Conservation (phyloP, 495 filamentous ascomycete genomes). For the Penicillium alfredii region DNA sequence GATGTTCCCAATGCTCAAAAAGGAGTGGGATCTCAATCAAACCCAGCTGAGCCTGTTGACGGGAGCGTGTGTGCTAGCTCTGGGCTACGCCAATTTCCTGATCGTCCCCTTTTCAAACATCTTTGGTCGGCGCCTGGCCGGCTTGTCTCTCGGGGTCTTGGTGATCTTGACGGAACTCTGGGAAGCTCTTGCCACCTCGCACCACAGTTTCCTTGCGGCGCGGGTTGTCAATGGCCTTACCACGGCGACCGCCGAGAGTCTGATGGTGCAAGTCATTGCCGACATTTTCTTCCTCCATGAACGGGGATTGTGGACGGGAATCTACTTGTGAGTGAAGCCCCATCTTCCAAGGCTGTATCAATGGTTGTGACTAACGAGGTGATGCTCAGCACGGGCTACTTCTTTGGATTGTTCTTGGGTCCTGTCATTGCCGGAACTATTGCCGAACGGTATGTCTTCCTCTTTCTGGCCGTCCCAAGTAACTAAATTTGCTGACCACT, state of each 20-base stretch:
- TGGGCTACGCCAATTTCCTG: constrained; percentile 51
- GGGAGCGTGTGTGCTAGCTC: constrained; percentile 46
- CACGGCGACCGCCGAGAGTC: constrained; percentile 41
- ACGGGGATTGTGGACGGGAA: constrained; percentile 52
- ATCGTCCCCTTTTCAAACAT: constrained; percentile 48
- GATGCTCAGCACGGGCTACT: constrained; percentile 26
- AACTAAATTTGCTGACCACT: no score
- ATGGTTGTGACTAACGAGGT: neutral
- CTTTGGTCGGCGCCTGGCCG: constrained; percentile 49
- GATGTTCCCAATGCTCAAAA: constrained; percentile 42
- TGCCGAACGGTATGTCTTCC: constrained; percentile 28
- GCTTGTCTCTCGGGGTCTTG: constrained; percentile 44
- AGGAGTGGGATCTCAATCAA: constrained; percentile 41
- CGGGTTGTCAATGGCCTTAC: constrained; percentile 52
- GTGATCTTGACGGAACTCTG: constrained; percentile 48
- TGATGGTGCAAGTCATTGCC: constrained; percentile 52
- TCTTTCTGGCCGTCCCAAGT: no score
- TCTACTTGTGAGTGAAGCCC: constrained; percentile 47
- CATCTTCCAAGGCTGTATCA: neutral
- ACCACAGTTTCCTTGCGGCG: constrained; percentile 49
- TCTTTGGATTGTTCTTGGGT: constrained; percentile 37
- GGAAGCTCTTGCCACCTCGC: constrained; percentile 47
- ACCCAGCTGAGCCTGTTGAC: constrained; percentile 44
- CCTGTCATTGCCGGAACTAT: constrained; percentile 50
- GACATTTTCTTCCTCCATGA: constrained; percentile 62